Conservation (phyloP, 495 filamentous ascomycete species). For the Xylaria telfairii region DNA sequence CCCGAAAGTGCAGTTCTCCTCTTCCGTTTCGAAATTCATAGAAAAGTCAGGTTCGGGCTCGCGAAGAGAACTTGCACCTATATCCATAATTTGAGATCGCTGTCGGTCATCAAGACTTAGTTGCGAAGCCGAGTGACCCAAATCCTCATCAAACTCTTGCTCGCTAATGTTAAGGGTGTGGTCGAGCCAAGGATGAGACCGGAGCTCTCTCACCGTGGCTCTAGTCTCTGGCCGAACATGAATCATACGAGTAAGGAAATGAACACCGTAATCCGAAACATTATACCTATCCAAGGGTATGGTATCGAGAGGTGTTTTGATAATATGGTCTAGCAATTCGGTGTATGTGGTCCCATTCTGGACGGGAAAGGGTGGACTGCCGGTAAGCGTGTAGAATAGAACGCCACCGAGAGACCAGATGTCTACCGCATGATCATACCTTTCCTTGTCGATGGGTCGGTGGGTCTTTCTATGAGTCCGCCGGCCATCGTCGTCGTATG, state of each 20-base stretch:
- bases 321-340: constrained; percentile 81
- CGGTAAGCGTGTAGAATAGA: constrained; percentile 78
- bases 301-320: constrained; percentile 71
- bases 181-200: constrained; percentile 71
- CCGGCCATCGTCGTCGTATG: constrained; percentile 56
- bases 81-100: neutral
- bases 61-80: constrained; percentile 22
- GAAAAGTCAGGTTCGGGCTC: constrained; percentile 31
- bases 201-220: constrained; percentile 67
- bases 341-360: constrained; percentile 57
- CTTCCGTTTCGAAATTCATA: constrained; percentile 45
- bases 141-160: constrained; percentile 53
- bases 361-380: constrained; percentile 78
- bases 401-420: constrained; percentile 95
- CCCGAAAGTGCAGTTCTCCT: constrained; percentile 50
- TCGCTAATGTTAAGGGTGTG: constrained; percentile 34
- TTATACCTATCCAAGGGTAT: constrained; percentile 58
- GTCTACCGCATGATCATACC: constrained; percentile 89
- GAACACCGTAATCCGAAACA: constrained; percentile 68
- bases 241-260: constrained; percentile 79
- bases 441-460: constrained; percentile 47
- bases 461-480: constrained; percentile 49
- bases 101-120: constrained; percentile 63
- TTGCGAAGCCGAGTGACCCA: constrained; percentile 67
- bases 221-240: constrained; percentile 72